Evolutionary conservation across 106 monocot species (phyloP), one percentile per base, ranked within the genome.

Genomic region (Dendrobium catenatum): DNA sequence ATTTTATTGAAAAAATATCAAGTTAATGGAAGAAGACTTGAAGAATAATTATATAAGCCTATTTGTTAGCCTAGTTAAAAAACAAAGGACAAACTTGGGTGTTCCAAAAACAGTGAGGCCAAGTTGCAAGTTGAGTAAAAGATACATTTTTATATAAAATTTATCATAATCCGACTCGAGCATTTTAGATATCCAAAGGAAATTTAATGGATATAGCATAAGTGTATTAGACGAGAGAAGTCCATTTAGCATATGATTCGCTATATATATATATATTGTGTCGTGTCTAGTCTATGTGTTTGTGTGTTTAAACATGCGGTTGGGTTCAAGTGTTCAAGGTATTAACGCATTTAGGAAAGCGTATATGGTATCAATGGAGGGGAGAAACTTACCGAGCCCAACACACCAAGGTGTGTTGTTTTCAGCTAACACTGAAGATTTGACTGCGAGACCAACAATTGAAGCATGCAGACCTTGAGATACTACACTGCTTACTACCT

Each of bases 371-470:
- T 61, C 20, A 61, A 1, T 73, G 68, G 41, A 72, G 76, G 55
- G 55, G 19, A 64, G 47, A 42, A 81, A 76, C 73, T 61, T 81
- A 92, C 95, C 95, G 73, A 95, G 86, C 82, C 95, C 92, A 49
- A 90, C 72, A 84, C 95, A 92, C 85, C 87, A 92, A 54, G 88
- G 87, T 16, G 40, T 81, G 15, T 77, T 54, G 77, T 31, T 4
- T 43, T 73, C 33, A 80, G 66, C 75, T 51, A 78, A 79, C 16
- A 42, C 19, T 72, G 81, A 76, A 27, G 84, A 83, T 76, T 85
- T 92, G 49, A 86, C 73, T 51, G 86, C 90, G 75, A 95, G 43
- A 47, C 95, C 92, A 84, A 95, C 83, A 64, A 92, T 87, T 18
- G 79, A 79, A 79, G 80, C 84, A 79, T 87, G 85, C 79, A 92